A percentile compares a stretch with the other conserved stretches of the same genome.
Evolutionary conservation across 2,329 filamentous ascomycete species (phyloP).

Genomic region (Fulvia fulva): DNA sequence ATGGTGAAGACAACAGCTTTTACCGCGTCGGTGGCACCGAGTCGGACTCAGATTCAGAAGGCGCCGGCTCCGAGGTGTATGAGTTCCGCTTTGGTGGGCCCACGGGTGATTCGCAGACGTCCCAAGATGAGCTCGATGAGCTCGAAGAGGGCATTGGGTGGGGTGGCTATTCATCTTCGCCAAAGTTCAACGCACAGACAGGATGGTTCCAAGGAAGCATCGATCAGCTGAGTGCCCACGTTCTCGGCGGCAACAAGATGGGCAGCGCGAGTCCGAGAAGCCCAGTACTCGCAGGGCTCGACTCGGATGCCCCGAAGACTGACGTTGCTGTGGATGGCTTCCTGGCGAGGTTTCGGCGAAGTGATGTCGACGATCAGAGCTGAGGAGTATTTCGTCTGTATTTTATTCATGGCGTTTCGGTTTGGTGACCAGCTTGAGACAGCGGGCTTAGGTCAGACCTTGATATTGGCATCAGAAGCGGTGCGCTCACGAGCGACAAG

Average conservation of each 20-base stretch:
- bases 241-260: conserved; percentile 7
- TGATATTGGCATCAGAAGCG: not conserved
- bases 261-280: conserved; percentile 15
- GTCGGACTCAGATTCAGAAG: conserved; percentile 25
- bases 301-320: not conserved
- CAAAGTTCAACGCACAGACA: conserved; percentile 27
- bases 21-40: conserved; percentile 31
- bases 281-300: conserved; percentile 8
- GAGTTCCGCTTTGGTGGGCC: conserved; percentile 27
- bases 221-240: conserved; percentile 25
- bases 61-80: conserved; percentile 25
- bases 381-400: not conserved
- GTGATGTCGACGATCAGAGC: conserved; percentile 17
- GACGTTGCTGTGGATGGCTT: conserved; percentile 10
- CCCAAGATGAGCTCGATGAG: conserved; percentile 21
- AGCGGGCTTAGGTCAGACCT: not conserved
- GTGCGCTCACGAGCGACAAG: not conserved
- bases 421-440: not conserved
- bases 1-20: conserved; percentile 31
- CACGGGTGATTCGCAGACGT: conserved; percentile 15
- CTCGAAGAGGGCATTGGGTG: conserved; percentile 16
- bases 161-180: conserved; percentile 14
- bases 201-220: conserved; percentile 34
- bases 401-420: not conserved
- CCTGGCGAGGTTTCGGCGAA: conserved; percentile 14